Percentiles rank a stretch among this genome's conserved stretches.
Evolutionary conservation across 2,329 filamentous ascomycete genomes (phyloP).

Genomic region (Fusarium sp.): DNA sequence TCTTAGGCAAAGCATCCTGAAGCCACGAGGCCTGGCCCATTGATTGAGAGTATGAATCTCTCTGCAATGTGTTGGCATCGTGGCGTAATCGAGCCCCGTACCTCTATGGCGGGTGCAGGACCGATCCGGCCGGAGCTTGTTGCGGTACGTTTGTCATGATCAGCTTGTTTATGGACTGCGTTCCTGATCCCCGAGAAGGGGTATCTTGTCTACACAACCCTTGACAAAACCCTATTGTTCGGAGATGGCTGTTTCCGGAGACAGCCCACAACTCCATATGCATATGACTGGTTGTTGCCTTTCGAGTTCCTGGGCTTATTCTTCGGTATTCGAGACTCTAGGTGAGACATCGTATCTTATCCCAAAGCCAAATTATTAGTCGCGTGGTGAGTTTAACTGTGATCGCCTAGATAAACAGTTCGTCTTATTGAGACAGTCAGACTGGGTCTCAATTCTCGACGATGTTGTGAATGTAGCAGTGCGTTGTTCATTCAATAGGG

Average conservation of each 20-base stretch:
- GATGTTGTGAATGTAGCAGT: not conserved
- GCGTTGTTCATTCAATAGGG: not conserved
- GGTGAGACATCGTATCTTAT: slow-evolving; percentile 12
- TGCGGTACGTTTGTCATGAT: slow-evolving; percentile 13
- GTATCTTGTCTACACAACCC: not conserved
- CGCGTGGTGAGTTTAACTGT: not conserved
- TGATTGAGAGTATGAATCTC: slow-evolving; percentile 32
- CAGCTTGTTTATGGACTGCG: not conserved
- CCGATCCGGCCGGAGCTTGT: slow-evolving; percentile 33
- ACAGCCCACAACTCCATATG: not conserved
- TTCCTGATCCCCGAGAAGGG: slow-evolving; percentile 31
- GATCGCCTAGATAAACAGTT: not conserved
- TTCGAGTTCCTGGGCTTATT: not conserved
- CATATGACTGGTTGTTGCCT: not conserved
- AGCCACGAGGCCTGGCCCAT: slow-evolving; percentile 24
- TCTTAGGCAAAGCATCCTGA: slow-evolving; percentile 18
- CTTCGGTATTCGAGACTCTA: not conserved
- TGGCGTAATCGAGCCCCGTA: slow-evolving; percentile 16
- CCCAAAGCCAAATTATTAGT: not conserved
- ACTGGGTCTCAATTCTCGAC: not conserved
- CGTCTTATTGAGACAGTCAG: not conserved
- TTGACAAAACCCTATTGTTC: slow-evolving; percentile 17
- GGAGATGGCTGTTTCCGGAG: slow-evolving; percentile 21
- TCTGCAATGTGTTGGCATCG: slow-evolving; percentile 20
- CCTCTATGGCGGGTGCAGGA: slow-evolving; percentile 6